Conservation (phyloP, 495 filamentous ascomycete species). For the Endocarpon pusillum region DNA sequence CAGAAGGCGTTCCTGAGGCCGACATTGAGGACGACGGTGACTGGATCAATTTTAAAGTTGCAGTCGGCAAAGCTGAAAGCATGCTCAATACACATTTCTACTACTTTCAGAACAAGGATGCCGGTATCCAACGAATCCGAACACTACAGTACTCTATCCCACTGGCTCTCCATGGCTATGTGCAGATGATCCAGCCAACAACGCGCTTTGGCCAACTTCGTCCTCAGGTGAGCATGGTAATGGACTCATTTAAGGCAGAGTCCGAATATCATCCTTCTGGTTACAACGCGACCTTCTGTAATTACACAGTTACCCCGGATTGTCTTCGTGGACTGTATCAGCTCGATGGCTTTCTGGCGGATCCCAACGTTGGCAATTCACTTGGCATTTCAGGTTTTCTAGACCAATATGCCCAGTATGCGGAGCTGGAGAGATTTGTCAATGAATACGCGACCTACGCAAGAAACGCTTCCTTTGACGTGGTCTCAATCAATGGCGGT, state of each 20-base stretch:
- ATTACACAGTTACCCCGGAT: conserved; percentile 32
- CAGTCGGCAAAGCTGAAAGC: conserved; percentile 31
- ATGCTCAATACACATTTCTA: conserved; percentile 39
- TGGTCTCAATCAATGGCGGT: conserved; percentile 42
- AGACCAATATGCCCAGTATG: conserved; percentile 44
- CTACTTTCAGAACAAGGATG: conserved; percentile 25
- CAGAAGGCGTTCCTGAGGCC: conserved; percentile 22
- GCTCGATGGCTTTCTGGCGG: conserved; percentile 27
- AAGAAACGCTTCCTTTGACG: conserved; percentile 40
- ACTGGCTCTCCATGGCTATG: conserved; percentile 22
- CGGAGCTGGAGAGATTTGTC: conserved; percentile 39
- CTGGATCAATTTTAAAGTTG: conserved; percentile 37
- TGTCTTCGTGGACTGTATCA: conserved; percentile 46
- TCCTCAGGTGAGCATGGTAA: conserved; percentile 11
- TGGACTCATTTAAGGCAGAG: conserved; percentile 13
- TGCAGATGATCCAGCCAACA: conserved; percentile 39
- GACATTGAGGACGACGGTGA: conserved; percentile 31
- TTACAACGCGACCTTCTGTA: conserved; percentile 22
- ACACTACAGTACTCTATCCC: conserved; percentile 44
- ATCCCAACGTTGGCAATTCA: conserved; percentile 22
- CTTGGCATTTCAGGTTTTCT: conserved; percentile 56
- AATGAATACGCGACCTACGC: conserved; percentile 31
- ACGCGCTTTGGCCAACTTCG: conserved; percentile 30
- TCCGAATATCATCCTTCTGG: conserved; percentile 12
- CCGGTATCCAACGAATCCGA: conserved; percentile 24